phyloP scores from a whole-genome alignment of 768 basidiomycete genomes.

The Macrolepiota albuminosa region DNA sequence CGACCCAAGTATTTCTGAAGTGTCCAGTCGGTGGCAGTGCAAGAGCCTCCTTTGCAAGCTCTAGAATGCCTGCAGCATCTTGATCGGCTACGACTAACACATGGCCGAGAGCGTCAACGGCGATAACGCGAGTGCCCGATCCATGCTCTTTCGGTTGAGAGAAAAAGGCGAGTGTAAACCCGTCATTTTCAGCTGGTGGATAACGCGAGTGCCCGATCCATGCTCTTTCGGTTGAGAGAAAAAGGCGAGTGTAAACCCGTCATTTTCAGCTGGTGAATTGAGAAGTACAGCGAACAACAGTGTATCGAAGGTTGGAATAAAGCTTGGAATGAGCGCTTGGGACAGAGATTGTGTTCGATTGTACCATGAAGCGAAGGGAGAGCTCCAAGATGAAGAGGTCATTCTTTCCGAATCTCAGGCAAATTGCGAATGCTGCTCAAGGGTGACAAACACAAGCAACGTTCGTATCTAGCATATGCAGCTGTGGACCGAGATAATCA shows the following conservation, averaged over 20 bases:
- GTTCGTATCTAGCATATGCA: neutral
- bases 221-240: conserved; percentile 18
- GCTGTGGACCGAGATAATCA: neutral
- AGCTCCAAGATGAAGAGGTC: conserved; percentile 14
- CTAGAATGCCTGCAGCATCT: conserved; percentile 24
- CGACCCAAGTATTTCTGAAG: conserved; percentile 32
- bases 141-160: conserved; percentile 7
- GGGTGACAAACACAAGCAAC: neutral
- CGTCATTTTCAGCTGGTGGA: conserved; percentile 27
- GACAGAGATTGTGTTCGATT: conserved; percentile 19
- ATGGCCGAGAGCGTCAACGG: conserved; percentile 28
- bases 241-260: conserved; percentile 32
- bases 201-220: conserved; percentile 7
- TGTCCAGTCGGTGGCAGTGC: conserved; percentile 21
- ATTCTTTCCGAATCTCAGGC: neutral
- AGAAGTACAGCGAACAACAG: conserved; percentile 28
- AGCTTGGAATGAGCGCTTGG: conserved; percentile 12
- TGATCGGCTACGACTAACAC: conserved; percentile 20
- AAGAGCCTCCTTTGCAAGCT: conserved; percentile 17
- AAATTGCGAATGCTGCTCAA: neutral
- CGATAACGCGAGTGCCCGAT: conserved; percentile 13
- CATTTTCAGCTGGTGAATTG: conserved; percentile 27
- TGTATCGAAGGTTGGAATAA: conserved; percentile 19
- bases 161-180: conserved; percentile 33
- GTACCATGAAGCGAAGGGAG: conserved; percentile 25